A percentile compares a stretch with the other conserved stretches of the same genome.
Conservation (phyloP, 164 flowering plant genomes). For the Stephania japonica region DNA sequence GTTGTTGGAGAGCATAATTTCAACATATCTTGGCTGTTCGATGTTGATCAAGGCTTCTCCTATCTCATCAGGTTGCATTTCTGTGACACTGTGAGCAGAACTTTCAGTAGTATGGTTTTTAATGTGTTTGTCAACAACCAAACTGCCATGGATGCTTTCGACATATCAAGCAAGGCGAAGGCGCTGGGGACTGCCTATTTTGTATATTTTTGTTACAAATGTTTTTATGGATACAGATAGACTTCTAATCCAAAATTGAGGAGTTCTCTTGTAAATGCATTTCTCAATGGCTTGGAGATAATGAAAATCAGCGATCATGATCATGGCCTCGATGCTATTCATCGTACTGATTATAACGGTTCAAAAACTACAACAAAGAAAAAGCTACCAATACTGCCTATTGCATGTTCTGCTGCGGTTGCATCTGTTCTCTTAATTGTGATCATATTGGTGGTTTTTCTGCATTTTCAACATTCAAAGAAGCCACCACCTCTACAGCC, state of each 20-base stretch:
- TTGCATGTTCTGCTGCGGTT: constrained; percentile 23
- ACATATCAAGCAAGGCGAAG: constrained; percentile 34
- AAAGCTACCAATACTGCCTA: constrained; percentile 8
- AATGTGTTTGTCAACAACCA: constrained; percentile 40
- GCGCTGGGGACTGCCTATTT: constrained; percentile 35
- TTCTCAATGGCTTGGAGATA: constrained; percentile 53
- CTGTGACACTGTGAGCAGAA: constrained; percentile 44
- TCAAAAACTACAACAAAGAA: constrained; percentile 16
- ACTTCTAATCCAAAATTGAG: constrained; percentile 29
- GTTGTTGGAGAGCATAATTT: constrained; percentile 37
- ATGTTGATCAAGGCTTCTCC: constrained; percentile 33
- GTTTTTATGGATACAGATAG: constrained; percentile 18
- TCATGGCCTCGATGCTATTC: constrained; percentile 30
- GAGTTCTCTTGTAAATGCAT: constrained; percentile 33
- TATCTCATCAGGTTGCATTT: constrained; percentile 50
- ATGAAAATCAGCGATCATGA: constrained; percentile 37
- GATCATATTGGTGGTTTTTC: constrained; percentile 12
- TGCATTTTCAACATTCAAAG: constrained; percentile 14
- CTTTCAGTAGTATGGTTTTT: constrained; percentile 30
- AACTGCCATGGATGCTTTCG: constrained; percentile 35
- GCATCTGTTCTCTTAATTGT: constrained; percentile 21
- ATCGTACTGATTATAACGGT: constrained; percentile 1
- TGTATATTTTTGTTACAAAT: constrained; percentile 35
- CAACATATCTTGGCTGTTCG: constrained; percentile 45
- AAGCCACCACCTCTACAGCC: constrained; percentile 20